Evolutionary conservation across 2,329 filamentous ascomycete genomes (phyloP).

Genomic region (Fusarium scirpi): DNA sequence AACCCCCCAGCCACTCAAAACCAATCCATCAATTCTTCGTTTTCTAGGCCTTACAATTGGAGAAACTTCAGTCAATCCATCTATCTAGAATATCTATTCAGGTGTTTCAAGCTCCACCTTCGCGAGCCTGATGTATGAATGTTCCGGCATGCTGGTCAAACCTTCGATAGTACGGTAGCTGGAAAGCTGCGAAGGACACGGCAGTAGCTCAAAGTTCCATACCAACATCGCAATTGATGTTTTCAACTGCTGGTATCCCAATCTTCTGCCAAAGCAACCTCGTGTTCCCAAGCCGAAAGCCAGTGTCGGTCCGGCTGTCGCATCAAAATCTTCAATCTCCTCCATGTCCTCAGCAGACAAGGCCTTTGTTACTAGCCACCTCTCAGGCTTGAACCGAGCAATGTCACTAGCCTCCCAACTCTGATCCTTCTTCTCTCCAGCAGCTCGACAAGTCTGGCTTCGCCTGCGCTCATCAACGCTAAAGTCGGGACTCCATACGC

Average conservation of each 20-base stretch:
- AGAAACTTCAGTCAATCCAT: not conserved
- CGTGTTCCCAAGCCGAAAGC: not conserved
- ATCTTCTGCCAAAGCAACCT: not conserved
- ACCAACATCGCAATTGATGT: not conserved
- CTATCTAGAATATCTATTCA: not conserved
- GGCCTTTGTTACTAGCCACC: not conserved
- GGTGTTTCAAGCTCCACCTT: not conserved
- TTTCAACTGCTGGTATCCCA: not conserved
- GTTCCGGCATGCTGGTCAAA: not conserved
- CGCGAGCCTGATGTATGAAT: not conserved
- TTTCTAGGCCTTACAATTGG: too few species aligned
- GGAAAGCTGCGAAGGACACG: not conserved
- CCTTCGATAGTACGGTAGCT: not conserved
- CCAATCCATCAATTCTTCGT: not conserved
- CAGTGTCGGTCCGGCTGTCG: not conserved
- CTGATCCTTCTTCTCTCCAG: not conserved
- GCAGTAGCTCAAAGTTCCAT: not conserved
- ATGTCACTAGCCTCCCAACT: not conserved
- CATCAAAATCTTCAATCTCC: not conserved
- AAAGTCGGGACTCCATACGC: not conserved
- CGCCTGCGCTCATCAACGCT: not conserved
- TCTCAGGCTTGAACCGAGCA: not conserved
- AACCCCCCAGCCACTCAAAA: too few species aligned
- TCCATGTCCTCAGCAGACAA: too few species aligned
- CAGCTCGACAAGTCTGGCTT: not conserved